Conservation (phyloP, 805 yeast genomes). For the Candida vartiovaarae region DNA sequence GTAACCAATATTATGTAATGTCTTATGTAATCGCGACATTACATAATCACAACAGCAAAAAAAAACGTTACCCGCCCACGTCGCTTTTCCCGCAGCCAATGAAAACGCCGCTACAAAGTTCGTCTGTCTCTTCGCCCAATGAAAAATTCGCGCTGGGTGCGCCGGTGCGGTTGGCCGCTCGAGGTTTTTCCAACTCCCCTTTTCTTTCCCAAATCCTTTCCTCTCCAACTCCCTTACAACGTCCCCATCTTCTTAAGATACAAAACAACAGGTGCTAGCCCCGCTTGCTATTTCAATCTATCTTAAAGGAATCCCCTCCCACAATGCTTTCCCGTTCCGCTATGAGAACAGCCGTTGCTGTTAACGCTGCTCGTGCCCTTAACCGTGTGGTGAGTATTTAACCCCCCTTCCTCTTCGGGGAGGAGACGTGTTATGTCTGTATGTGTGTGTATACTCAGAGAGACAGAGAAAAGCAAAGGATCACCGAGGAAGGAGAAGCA, state of each 20-base stretch:
- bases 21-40: too few species aligned
- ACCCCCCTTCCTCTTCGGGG: neutral
- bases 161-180: neutral
- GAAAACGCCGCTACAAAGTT: neutral
- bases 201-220: conserved; percentile 1
- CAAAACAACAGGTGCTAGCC: conserved; percentile 1
- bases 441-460: neutral
- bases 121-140: neutral
- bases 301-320: conserved; percentile 3
- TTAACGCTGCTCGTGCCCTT: conserved; percentile 36
- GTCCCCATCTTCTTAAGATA: conserved; percentile 2
- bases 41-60: too few species aligned
- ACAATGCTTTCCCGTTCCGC: conserved; percentile 81
- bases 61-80: neutral
- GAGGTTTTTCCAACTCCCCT: neutral
- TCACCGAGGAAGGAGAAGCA: too few species aligned
- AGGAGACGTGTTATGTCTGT: neutral
- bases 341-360: conserved; percentile 71
- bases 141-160: conserved; percentile 1
- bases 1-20: too few species aligned
- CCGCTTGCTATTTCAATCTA: neutral
- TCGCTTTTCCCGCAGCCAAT: neutral
- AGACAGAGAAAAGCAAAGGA: neutral
- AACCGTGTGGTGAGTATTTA: conserved; percentile 33
- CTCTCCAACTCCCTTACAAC: conserved; percentile 12